phyloP scores from a whole-genome alignment of 805 yeast genomes.

The Saccharomycopsis sp. region DNA sequence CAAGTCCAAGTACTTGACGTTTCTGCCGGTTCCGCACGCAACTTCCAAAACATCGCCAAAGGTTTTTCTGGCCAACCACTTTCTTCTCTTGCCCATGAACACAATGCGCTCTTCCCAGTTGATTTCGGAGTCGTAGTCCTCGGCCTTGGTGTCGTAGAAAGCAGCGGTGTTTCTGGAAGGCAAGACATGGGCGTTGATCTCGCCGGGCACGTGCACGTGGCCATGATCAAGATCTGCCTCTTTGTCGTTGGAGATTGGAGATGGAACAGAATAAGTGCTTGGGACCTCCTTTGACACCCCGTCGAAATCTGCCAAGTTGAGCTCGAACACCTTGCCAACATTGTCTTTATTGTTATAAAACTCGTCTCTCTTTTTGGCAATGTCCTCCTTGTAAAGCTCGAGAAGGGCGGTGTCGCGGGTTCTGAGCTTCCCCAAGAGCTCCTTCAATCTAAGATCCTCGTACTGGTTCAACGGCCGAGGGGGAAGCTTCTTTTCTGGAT shows the following conservation, averaged over 20 bases:
- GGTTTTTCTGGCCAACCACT: slow-evolving; percentile 69
- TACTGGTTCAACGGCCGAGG: slow-evolving; percentile 45
- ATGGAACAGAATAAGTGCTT: no score
- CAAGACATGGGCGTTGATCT: slow-evolving; percentile 32
- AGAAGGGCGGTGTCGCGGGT: slow-evolving; percentile 56
- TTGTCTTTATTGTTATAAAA: slow-evolving; percentile 23
- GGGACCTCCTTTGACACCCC: no score
- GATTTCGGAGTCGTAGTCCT: slow-evolving; percentile 71
- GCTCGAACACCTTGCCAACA: slow-evolving; percentile 26
- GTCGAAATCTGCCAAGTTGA: slow-evolving; percentile 15
- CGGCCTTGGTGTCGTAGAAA: slow-evolving; percentile 71
- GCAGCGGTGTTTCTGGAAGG: slow-evolving; percentile 75
- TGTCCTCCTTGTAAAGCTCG: slow-evolving; percentile 48
- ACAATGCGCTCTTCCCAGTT: slow-evolving; percentile 42
- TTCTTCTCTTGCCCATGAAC: slow-evolving; percentile 50
- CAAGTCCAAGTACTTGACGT: slow-evolving; percentile 63
- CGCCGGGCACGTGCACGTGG: slow-evolving; percentile 14
- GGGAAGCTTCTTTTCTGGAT: slow-evolving; percentile 24
- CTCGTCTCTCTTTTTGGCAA: slow-evolving; percentile 27
- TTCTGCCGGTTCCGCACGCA: slow-evolving; percentile 94
- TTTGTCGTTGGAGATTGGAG: no score
- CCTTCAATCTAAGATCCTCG: slow-evolving; percentile 53
- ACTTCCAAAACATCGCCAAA: slow-evolving; percentile 90
- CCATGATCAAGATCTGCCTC: no score
- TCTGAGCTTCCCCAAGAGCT: slow-evolving; percentile 49